phyloP scores from a whole-genome alignment of 2,329 filamentous ascomycete species.

The Tolypocladium cylindrosporum region DNA sequence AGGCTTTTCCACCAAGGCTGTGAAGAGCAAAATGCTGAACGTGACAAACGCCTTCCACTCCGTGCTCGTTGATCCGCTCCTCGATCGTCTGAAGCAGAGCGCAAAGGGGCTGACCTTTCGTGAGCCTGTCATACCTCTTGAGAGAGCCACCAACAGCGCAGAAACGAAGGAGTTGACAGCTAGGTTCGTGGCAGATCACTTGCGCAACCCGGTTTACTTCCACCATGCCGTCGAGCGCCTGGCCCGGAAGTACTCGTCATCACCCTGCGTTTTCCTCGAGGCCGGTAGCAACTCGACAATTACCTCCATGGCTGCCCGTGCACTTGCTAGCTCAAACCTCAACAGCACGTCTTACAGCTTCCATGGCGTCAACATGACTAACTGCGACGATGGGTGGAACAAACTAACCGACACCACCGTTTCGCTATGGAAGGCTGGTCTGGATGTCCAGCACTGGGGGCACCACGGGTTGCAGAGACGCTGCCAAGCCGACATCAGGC shows the following conservation, averaged over 20 bases:
- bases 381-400: background rate
- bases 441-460: conserved; percentile 25
- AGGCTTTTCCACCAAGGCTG: background rate
- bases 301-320: conserved; percentile 20
- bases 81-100: conserved; percentile 13
- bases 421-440: conserved; percentile 28
- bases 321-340: conserved; percentile 6
- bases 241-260: conserved; percentile 11
- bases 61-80: conserved; percentile 23
- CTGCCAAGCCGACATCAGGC: conserved; percentile 3
- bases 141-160: background rate
- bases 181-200: conserved; percentile 22
- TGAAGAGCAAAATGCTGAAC: conserved; percentile 26
- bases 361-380: conserved; percentile 1
- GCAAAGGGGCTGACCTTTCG: conserved; percentile 7
- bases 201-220: conserved; percentile 34
- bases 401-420: conserved; percentile 14
- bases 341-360: background rate
- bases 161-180: background rate
- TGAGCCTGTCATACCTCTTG: conserved; percentile 2
- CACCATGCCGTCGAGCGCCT: conserved; percentile 30
- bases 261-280: conserved; percentile 25
- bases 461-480: conserved; percentile 19
- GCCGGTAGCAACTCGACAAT: conserved; percentile 28
- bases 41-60: conserved; percentile 40